These are phyloP conservation scores for Hymenoscyphus scutula DNA, from an alignment of 2,329 filamentous ascomycete genomes.

Conservation along the genomic window DNA sequence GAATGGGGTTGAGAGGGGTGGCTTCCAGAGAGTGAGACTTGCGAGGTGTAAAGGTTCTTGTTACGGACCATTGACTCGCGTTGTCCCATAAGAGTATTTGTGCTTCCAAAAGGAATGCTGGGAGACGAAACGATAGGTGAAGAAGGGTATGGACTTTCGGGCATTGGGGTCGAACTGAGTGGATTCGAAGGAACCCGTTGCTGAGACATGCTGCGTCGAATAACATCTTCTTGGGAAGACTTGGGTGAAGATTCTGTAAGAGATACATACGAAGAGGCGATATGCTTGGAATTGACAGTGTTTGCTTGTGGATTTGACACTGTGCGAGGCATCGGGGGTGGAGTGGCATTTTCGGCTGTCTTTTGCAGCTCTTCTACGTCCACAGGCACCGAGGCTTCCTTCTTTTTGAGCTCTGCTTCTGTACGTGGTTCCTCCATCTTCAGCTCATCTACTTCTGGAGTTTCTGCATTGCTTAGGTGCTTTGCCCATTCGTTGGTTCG, in stretches of 20 bases:
- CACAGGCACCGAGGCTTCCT: conserved; percentile 60
- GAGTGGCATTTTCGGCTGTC: conserved; percentile 44
- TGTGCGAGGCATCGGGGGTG: conserved; percentile 1
- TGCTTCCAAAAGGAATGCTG: conserved; percentile 29
- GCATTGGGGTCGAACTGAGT: conserved; percentile 34
- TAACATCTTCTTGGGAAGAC: conserved; percentile 12
- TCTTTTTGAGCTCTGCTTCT: conserved; percentile 33
- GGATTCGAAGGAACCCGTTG: conserved; percentile 37
- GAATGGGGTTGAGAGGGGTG: conserved; percentile 29
- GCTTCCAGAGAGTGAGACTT: conserved; percentile 10
- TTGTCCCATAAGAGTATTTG: conserved; percentile 51
- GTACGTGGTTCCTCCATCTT: conserved; percentile 45
- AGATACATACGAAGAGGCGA: conserved; percentile 3
- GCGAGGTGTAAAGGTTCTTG: conserved; percentile 23
- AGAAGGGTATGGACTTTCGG: conserved; percentile 27
- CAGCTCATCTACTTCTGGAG: conserved; percentile 63
- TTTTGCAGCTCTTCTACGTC: conserved; percentile 64
- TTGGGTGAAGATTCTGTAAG: conserved; percentile 12
- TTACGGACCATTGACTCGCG: conserved; percentile 50
- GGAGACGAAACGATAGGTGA: conserved; percentile 15
- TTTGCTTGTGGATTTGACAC: background rate
- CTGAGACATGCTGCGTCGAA: conserved; percentile 20
- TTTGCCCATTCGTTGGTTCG: conserved; percentile 97
- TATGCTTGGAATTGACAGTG: conserved; percentile 2
- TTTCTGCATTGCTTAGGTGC: conserved; percentile 75